phyloP scores from a whole-genome alignment of 345 rosid genomes.

The Euphorbia pulcherrima region DNA sequence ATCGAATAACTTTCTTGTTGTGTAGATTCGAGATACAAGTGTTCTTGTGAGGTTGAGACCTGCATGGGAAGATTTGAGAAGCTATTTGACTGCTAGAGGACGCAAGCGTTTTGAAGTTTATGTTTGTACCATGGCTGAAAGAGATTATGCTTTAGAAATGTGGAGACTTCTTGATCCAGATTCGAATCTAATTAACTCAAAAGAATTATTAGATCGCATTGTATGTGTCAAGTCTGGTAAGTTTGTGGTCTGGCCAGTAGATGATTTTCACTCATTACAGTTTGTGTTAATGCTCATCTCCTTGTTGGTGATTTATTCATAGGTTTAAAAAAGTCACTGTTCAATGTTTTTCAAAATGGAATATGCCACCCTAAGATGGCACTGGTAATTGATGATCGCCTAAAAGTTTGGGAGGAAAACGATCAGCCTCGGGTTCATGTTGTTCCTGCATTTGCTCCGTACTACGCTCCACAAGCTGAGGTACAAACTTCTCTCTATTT shows the following conservation, averaged over 20 bases:
- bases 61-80: slow-evolving; percentile 94
- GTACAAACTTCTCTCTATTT: slow-evolving; percentile 40
- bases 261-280: slow-evolving; percentile 6
- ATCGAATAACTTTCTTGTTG: not conserved
- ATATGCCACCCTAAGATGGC: slow-evolving; percentile 97
- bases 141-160: slow-evolving; percentile 98
- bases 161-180: slow-evolving; percentile 99
- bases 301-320: slow-evolving; percentile 13
- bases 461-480: slow-evolving; percentile 96
- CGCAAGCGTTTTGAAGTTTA: slow-evolving; percentile 99
- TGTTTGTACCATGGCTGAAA: slow-evolving; percentile 99
- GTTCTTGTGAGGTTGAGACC: slow-evolving; percentile 99
- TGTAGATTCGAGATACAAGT: slow-evolving; percentile 94
- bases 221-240: slow-evolving; percentile 95
- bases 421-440: slow-evolving; percentile 98
- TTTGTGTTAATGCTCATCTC: not conserved
- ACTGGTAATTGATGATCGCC: slow-evolving; percentile 90
- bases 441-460: slow-evolving; percentile 98
- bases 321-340: slow-evolving; percentile 80
- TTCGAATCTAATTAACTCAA: slow-evolving; percentile 71
- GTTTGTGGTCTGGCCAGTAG: slow-evolving; percentile 19
- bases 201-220: slow-evolving; percentile 72
- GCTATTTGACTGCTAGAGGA: slow-evolving; percentile 91
- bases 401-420: slow-evolving; percentile 96
- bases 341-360: slow-evolving; percentile 86